Evolutionary conservation across 352 stramenopile genomes (phyloP).

Genomic region (Globisporangium mamillatum): DNA sequence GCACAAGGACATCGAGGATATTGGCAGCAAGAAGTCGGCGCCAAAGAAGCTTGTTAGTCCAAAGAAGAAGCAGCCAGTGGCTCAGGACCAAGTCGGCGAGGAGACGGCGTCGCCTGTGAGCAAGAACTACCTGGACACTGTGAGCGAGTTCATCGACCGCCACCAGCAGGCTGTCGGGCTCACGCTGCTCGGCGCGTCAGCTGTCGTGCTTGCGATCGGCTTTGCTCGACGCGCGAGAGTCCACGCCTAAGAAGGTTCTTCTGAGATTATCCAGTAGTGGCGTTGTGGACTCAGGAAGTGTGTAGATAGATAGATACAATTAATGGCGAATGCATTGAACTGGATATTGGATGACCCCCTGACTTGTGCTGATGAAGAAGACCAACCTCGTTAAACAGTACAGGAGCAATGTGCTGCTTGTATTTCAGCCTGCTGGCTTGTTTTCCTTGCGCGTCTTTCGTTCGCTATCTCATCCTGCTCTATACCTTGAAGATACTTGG

Average conservation of each 20-base stretch:
- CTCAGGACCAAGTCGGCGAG: background rate
- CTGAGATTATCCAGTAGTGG: background rate
- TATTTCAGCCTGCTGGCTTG: background rate
- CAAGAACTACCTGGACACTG: slow-evolving; percentile 23
- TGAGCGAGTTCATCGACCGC: slow-evolving; percentile 44
- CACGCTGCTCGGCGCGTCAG: slow-evolving; percentile 37
- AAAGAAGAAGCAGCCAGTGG: slow-evolving; percentile 24
- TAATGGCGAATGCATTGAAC: background rate
- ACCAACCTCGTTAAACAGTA: background rate
- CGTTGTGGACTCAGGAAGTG: background rate
- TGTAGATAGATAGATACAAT: slow-evolving; percentile 4
- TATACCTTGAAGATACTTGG: background rate
- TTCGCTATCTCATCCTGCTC: background rate
- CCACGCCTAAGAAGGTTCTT: slow-evolving; percentile 4
- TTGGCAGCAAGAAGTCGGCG: slow-evolving; percentile 27
- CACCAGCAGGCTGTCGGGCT: slow-evolving; percentile 48
- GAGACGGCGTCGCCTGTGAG: background rate
- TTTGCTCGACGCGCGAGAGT: slow-evolving; percentile 34
- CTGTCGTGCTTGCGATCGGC: slow-evolving; percentile 34
- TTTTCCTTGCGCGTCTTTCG: background rate
- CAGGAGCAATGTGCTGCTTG: background rate
- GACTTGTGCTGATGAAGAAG: background rate
- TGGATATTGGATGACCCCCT: background rate
- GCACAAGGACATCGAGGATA: slow-evolving; percentile 65
- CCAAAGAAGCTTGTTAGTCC: slow-evolving; percentile 23